Base-by-base conservation (phyloP, 2,329 filamentous ascomycete species). In the Sphaceloma murrayae region DNA sequence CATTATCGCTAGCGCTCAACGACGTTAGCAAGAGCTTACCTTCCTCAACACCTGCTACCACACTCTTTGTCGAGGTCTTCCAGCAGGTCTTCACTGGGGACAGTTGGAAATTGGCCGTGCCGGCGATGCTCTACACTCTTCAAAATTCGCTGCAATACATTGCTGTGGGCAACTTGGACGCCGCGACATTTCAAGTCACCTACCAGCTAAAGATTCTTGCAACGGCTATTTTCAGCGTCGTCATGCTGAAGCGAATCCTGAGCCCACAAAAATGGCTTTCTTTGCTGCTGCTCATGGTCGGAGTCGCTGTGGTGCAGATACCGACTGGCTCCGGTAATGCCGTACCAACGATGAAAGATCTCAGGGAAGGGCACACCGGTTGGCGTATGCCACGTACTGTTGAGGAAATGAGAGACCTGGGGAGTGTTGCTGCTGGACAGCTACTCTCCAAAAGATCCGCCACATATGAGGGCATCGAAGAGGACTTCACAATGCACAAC, bases 101-200 rank as follows among this genome's bases (percentile, higher is more conserved):
- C 59, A 87, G 87, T 53, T 96, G 89, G 89, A 94, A 94, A 63
- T 67, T 98, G 51, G 86, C 85, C 6, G 79, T 96, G 31, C 91
- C 89, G 0, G 91, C 89, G 3, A 73, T 78, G 3, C 70, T 96
- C 1, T 96, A 94, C 60, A 94, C 89, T 0, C 61, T 95, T 19
- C 86, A 95, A 56, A 96, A 95, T 58, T 83, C 84, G n/a, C 67
- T 96, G 44, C 86, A 95, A 61, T 98, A 95, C 58, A 75, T 93
- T 43, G 89, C 86, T 1, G 78, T 95, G 8, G 86, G 85, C 49
- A 95, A 96, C 53, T 64, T 96, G 54, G 86, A 94, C 56, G 84
- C 89, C 0, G 86, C 91, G 3, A 87, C 89, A 44, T 96, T 95
- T 59, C 88, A 95, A 62, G 80, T 94, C 48, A 77, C 91, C 18